These are phyloP conservation scores for Iris macrosiphon DNA, from an alignment of 106 monocot species.

Conservation along the genomic window DNA sequence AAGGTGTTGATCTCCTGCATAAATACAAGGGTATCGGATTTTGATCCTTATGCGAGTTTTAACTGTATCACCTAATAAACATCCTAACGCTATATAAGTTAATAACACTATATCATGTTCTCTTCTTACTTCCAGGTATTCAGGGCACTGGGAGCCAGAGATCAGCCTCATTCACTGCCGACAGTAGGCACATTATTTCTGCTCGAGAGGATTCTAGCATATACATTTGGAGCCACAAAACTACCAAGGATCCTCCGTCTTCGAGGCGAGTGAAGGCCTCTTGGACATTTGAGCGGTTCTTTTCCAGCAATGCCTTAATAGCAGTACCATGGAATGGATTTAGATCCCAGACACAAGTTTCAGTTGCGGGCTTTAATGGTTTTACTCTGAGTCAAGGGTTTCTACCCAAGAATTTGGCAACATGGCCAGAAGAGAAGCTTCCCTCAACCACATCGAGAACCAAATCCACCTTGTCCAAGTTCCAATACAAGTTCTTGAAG, in stretches of 20 bases:
- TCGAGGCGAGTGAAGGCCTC: conserved; percentile 37
- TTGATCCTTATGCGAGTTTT: neutral
- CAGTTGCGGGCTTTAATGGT: conserved; percentile 2
- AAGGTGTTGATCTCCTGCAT: conserved; percentile 38
- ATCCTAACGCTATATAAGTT: no score
- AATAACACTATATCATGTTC: neutral
- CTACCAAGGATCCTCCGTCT: conserved; percentile 2
- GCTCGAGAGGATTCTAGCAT: conserved; percentile 80
- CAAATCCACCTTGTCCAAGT: conserved; percentile 11
- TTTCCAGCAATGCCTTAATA: conserved; percentile 37
- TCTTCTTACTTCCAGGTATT: conserved; percentile 41
- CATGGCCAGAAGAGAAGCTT: conserved; percentile 92
- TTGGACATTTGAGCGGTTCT: conserved; percentile 51
- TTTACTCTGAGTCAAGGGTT: conserved; percentile 32
- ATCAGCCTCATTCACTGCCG: conserved; percentile 77
- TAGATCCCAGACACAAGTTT: conserved; percentile 4
- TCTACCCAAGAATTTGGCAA: conserved; percentile 38
- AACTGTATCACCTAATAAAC: neutral
- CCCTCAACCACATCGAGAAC: conserved; percentile 9
- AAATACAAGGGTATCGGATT: conserved; percentile 54
- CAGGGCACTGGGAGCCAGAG: conserved; percentile 48
- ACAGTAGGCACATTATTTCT: conserved; percentile 73
- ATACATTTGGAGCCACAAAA: conserved; percentile 61
- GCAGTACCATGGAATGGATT: conserved; percentile 73
- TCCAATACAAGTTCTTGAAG: conserved; percentile 46